phyloP scores from a whole-genome alignment of 2,329 filamentous ascomycete genomes.

The Mariannaea sp. region DNA sequence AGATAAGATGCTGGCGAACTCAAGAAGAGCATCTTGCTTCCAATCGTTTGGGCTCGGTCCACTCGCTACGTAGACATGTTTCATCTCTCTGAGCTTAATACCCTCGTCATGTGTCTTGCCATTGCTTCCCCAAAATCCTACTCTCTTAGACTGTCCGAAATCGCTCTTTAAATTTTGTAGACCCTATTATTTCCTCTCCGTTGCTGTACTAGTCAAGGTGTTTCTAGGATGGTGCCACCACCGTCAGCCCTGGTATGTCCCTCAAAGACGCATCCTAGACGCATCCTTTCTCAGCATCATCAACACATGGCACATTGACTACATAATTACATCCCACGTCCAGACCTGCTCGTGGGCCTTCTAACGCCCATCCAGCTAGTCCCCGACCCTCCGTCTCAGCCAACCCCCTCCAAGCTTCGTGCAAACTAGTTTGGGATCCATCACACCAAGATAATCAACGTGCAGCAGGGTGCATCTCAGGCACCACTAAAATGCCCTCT shows the following conservation, averaged over 20 bases:
- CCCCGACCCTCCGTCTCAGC: constrained; percentile 15
- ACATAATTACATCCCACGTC: constrained; percentile 27
- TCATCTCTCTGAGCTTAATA: background rate
- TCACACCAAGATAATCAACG: constrained; percentile 38
- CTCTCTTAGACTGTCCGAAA: constrained; percentile 1
- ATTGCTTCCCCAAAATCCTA: constrained; percentile 11
- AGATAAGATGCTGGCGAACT: background rate
- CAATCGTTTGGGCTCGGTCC: background rate
- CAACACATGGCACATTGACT: constrained; percentile 25
- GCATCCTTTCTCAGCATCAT: constrained; percentile 21
- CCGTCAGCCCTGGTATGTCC: constrained; percentile 32
- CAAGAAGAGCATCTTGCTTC: background rate
- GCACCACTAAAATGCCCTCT: constrained; percentile 22
- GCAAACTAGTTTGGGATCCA: constrained; percentile 21
- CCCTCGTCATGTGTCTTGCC: background rate
- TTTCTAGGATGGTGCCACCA: constrained; percentile 24
- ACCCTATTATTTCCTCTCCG: constrained; percentile 21
- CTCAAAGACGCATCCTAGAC: constrained; percentile 24
- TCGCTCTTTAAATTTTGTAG: constrained; percentile 13
- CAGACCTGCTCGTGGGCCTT: constrained; percentile 35
- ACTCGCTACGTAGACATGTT: background rate
- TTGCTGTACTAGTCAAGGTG: constrained; percentile 11
- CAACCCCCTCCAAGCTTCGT: constrained; percentile 21
- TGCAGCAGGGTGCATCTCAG: constrained; percentile 35
- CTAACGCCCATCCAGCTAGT: constrained; percentile 35